Conservation (phyloP, 2,329 filamentous ascomycete species). For the Colletotrichum filicis region DNA sequence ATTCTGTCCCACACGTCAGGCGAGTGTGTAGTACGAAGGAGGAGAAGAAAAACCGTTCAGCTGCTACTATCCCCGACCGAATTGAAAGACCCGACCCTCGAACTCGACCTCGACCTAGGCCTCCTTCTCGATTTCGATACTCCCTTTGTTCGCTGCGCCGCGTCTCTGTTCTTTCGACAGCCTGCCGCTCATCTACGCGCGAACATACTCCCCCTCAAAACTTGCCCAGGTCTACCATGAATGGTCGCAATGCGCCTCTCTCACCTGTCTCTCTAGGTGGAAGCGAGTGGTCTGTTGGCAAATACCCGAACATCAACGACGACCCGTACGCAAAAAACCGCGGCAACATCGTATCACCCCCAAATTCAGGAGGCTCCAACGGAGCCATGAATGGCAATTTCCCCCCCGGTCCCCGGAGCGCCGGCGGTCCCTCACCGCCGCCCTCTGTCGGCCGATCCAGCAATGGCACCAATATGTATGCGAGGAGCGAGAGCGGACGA, state of each 20-base stretch:
- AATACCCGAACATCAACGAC: constrained; percentile 69
- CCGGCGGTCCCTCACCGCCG: constrained; percentile 81
- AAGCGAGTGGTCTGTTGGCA: constrained; percentile 83
- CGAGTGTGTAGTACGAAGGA: background rate
- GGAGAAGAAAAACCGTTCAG: constrained; percentile 9
- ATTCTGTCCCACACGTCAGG: constrained; percentile 1
- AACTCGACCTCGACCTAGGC: constrained; percentile 7
- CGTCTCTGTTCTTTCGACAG: constrained; percentile 32
- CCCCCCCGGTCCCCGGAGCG: constrained; percentile 65
- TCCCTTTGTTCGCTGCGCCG: constrained; percentile 30
- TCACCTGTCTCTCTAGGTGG: constrained; percentile 86
- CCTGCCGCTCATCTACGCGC: constrained; percentile 37
- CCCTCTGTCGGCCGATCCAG: constrained; percentile 89
- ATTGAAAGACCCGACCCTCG: constrained; percentile 5
- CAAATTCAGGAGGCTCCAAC: constrained; percentile 73
- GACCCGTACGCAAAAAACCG: constrained; percentile 64
- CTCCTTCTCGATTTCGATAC: constrained; percentile 14
- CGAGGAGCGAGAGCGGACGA: constrained; percentile 73
- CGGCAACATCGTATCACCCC: constrained; percentile 74
- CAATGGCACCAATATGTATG: constrained; percentile 78
- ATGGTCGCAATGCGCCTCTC: constrained; percentile 78
- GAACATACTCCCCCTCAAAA: constrained; percentile 12
- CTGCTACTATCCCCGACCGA: constrained; percentile 9
- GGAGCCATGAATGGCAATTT: constrained; percentile 68
- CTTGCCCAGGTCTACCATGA: constrained; percentile 63